Evolutionary conservation across 192 early-diverging fungal genomes (phyloP), one percentile per base, ranked within the genome.

Genomic region (Gorgonomyces haynaldii): DNA sequence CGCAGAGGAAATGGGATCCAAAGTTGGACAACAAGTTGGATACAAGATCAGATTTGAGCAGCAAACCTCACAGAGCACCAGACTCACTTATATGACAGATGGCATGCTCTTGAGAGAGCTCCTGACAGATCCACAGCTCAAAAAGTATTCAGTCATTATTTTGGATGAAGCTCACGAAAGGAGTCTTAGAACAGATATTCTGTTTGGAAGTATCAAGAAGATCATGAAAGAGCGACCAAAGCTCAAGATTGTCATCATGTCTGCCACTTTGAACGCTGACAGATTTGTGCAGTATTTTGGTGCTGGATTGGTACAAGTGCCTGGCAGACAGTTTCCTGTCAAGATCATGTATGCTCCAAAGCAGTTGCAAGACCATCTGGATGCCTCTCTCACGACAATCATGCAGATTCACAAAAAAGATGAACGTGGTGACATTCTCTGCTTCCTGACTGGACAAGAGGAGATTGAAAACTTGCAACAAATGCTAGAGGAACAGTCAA

Each of bases 121-220:
- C 3, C 62, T 96, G 41, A 71, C 80, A 2, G 92, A 98, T 57
- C 69, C 74, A 13, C 38, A 89, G 42, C 57, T 98, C 6, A 50
- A 64, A 1, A 56, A 73, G 24, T 98, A 98, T 62, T 78, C 79
- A 24, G 83, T 85, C 5, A 79, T 98, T 52, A 75, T 98, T 22
- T 57, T 98, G 27, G 95, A 98, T 52, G 95, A 98, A 57, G 95
- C 95, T 0, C 96, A 98, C 60, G 96, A 98, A 64, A 81, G 96
- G n/a, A 95, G 88, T 0, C 50, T 98, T 54, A 70, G 96, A 17
- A 99, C 96, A 0, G 96, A 99, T 61, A 85, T 99, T 34, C 54
- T 99, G 25, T 88, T 99, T 65, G 96, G 91, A 6, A 89, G 90
- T 86, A 70, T 95, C 13, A 91, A 91, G 57, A 79, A 69, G 3